phyloP scores from a whole-genome alignment of 129 eudicot genomes.

The Erigeron canadensis region DNA sequence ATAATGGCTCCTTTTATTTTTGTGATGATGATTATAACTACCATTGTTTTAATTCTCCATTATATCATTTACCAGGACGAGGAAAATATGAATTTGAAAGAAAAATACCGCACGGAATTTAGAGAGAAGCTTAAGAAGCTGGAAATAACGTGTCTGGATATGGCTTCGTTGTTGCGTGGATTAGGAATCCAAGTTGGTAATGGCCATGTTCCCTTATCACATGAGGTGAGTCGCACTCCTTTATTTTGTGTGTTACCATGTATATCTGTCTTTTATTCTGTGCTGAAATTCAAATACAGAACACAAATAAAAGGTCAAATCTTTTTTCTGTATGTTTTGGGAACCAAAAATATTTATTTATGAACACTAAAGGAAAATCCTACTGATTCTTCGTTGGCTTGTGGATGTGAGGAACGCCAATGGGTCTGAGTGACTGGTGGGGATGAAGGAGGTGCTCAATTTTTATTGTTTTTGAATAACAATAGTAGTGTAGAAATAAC shows the following conservation, averaged over 20 bases:
- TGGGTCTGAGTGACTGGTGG: neutral
- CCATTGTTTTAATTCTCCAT: neutral
- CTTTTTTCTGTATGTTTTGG: neutral
- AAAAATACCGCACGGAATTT: constrained; percentile 57
- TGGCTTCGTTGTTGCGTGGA: constrained; percentile 76
- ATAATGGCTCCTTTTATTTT: too few relatives aligned
- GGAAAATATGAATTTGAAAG: constrained; percentile 84
- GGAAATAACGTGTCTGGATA: constrained; percentile 56
- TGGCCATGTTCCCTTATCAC: constrained; percentile 36
- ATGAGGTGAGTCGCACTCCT: constrained; percentile 54
- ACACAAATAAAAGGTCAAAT: neutral
- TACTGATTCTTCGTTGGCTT: neutral
- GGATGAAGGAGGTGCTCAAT: too few relatives aligned
- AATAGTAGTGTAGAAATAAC: too few relatives aligned
- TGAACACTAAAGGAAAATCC: neutral
- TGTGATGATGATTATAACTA: neutral
- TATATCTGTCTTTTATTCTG: neutral
- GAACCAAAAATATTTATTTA: neutral
- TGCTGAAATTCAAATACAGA: neutral
- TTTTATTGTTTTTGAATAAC: too few relatives aligned
- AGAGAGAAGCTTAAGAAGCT: constrained; percentile 48
- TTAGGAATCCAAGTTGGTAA: constrained; percentile 60
- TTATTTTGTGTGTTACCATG: neutral
- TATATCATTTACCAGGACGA: constrained; percentile 49
- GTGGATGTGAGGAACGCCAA: neutral